Evolutionary conservation across 805 yeast species (phyloP).

Genomic region (Wickerhamia fluorescens): DNA sequence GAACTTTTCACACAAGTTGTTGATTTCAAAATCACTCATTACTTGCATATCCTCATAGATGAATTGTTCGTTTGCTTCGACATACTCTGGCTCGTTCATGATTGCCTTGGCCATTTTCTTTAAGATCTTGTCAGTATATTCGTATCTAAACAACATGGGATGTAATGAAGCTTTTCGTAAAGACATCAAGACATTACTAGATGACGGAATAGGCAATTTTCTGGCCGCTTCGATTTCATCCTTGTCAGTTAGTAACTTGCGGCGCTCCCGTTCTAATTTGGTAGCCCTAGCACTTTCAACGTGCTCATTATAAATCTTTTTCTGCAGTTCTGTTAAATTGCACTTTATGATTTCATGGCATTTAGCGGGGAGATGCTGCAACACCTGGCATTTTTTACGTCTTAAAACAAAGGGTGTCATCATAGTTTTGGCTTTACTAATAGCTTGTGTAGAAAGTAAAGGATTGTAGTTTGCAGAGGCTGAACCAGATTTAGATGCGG

Average conservation of each 20-base stretch:
- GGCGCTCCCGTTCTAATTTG: constrained; percentile 36
- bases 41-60: constrained; percentile 92
- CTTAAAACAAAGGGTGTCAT: constrained; percentile 96
- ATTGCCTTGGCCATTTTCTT: constrained; percentile 68
- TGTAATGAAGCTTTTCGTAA: constrained; percentile 90
- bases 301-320: constrained; percentile 53
- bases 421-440: constrained; percentile 90
- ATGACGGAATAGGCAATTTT: constrained; percentile 30
- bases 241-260: constrained; percentile 30
- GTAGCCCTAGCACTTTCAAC: constrained; percentile 38
- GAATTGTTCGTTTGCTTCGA: constrained; percentile 66
- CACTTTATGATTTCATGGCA: constrained; percentile 58
- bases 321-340: constrained; percentile 50
- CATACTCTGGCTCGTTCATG: constrained; percentile 74
- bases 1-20: constrained; percentile 65
- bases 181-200: constrained; percentile 76
- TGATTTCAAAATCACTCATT: constrained; percentile 88
- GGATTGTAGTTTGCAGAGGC: constrained; percentile 57
- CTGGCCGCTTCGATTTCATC: constrained; percentile 26
- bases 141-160: constrained; percentile 72
- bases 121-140: constrained; percentile 51
- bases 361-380: constrained; percentile 82
- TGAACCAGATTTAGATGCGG: constrained; percentile 22
- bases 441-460: constrained; percentile 82
- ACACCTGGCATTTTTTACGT: constrained; percentile 86